Base-by-base conservation (phyloP, 257 asterid genomes). In the Solanum neorickii region DNA sequence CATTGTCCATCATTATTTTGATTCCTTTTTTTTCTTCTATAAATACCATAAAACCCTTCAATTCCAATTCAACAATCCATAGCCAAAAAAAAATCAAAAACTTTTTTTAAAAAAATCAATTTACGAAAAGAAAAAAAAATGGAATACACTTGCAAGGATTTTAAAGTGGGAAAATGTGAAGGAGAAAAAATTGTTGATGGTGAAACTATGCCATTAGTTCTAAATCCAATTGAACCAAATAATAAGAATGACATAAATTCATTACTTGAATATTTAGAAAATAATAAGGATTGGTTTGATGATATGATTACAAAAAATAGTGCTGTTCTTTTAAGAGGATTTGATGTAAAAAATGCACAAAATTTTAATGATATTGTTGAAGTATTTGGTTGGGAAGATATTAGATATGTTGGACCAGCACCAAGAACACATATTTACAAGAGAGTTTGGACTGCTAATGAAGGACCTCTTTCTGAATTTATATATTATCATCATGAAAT, bases 381-480 rank as follows among this genome's bases (percentile, higher is more conserved):
- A 86, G 87, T 86, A 14, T 92, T 85, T 29, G 98, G 95, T 2
- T 94, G 98, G 98, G 98, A 95, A 12, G 94, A 95, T 44, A 95
- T 95, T 75, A 92, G 97, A 41, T 95, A 95, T 33, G 98, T 94
- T 82, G 98, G 98, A 23, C 98, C 98, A 21, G 98, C 98, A 0
- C 98, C 98, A 0, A 89, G 98, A 42, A 94, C 98, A 0, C 98
- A 95, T 89, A 86, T 95, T 33, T 83, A 95, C 89, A 95, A 95
- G 90, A 90, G 98, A 82, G 68, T 95, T 12, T 94, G 97, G 97
- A 95, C 98, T 0, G 98, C 98, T 74, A 95, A 95, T 80, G 98
- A 94, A 76, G 98, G 98, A 3, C 98, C 98, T 16, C 88, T 95
- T 49, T 93, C 98, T 3, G 94, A 95, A 89, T 95, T 94, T 89